Percentiles rank a stretch among this genome's conserved stretches.
Conservation (phyloP, 768 basidiomycete genomes). For the Lyophyllum decastes region DNA sequence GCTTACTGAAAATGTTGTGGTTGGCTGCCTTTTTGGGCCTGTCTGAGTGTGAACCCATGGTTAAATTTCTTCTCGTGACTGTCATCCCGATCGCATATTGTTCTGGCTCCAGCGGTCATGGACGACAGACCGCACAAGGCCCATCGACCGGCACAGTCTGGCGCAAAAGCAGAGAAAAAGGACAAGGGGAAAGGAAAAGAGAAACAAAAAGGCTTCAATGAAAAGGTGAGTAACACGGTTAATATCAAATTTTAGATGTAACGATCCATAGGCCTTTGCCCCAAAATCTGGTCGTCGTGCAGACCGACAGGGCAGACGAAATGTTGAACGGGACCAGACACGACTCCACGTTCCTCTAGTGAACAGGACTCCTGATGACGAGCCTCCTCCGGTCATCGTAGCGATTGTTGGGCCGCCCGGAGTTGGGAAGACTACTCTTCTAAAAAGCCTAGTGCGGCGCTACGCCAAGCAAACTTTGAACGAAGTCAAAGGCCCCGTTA, state of each 20-base stretch:
- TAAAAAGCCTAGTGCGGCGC: slow-evolving; percentile 87
- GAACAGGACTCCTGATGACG: slow-evolving; percentile 88
- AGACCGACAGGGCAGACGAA: slow-evolving; percentile 85
- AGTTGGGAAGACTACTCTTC: slow-evolving; percentile 93
- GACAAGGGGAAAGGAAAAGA: slow-evolving; percentile 68
- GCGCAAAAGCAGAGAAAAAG: slow-evolving; percentile 77
- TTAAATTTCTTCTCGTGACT: background rate
- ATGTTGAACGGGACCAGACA: slow-evolving; percentile 92
- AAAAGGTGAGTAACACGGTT: slow-evolving; percentile 61
- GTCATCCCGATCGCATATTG: background rate
- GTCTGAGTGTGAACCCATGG: too few relatives aligned
- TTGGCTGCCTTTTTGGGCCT: too few relatives aligned
- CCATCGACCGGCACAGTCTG: slow-evolving; percentile 74
- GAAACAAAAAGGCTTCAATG: slow-evolving; percentile 81
- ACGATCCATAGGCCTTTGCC: slow-evolving; percentile 74
- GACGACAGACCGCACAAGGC: slow-evolving; percentile 81
- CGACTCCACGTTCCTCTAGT: slow-evolving; percentile 95
- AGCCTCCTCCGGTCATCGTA: slow-evolving; percentile 91
- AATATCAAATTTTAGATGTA: background rate
- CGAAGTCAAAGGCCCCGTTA: slow-evolving; percentile 91
- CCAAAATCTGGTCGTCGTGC: slow-evolving; percentile 89
- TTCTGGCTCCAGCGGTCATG: slow-evolving; percentile 37
- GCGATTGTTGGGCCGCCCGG: slow-evolving; percentile 96
- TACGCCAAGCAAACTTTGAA: slow-evolving; percentile 93
- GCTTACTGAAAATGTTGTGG: too few relatives aligned